These are phyloP conservation scores for Metahyphopichia silvanorum DNA, from an alignment of 805 yeast species.

Conservation along the genomic window DNA sequence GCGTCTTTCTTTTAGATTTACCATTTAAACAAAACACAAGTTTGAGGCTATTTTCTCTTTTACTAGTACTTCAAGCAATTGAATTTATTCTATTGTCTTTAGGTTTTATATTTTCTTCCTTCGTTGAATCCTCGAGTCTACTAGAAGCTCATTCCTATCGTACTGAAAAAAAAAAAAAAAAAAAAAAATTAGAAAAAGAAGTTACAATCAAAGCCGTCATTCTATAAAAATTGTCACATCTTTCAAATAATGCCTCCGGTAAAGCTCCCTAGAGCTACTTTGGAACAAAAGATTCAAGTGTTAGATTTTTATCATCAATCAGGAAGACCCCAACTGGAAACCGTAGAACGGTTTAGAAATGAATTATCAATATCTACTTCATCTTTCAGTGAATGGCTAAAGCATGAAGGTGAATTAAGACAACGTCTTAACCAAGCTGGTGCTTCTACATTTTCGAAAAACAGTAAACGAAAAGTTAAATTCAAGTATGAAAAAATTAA, in stretches of 20 bases:
- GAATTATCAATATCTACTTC: slow-evolving; percentile 56
- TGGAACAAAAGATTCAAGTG: slow-evolving; percentile 57
- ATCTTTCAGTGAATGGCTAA: slow-evolving; percentile 60
- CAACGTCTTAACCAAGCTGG: slow-evolving; percentile 37
- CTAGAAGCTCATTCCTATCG: too few species aligned
- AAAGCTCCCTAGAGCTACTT: slow-evolving; percentile 48
- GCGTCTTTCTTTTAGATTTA: too few species aligned
- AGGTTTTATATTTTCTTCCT: too few species aligned
- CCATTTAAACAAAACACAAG: too few species aligned
- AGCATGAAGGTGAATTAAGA: slow-evolving; percentile 50
- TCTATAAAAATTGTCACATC: too few species aligned
- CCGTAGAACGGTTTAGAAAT: slow-evolving; percentile 51
- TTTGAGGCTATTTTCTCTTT: too few species aligned
- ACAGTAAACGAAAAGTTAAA: slow-evolving; percentile 43
- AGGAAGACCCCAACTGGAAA: slow-evolving; percentile 53
- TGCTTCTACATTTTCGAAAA: slow-evolving; percentile 24
- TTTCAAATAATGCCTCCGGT: slow-evolving; percentile 10
- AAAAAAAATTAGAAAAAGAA: too few species aligned
- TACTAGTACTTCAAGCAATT: too few species aligned
- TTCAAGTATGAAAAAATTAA: slow-evolving; percentile 58
- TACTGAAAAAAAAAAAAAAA: too few species aligned
- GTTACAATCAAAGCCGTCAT: too few species aligned
- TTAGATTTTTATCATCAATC: slow-evolving; percentile 48
- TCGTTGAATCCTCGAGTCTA: too few species aligned
- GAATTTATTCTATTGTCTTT: too few species aligned